Percentiles rank a stretch among this genome's conserved stretches.
Conservation (phyloP, 495 filamentous ascomycete genomes). For the Aspergillus egyptiacus region DNA sequence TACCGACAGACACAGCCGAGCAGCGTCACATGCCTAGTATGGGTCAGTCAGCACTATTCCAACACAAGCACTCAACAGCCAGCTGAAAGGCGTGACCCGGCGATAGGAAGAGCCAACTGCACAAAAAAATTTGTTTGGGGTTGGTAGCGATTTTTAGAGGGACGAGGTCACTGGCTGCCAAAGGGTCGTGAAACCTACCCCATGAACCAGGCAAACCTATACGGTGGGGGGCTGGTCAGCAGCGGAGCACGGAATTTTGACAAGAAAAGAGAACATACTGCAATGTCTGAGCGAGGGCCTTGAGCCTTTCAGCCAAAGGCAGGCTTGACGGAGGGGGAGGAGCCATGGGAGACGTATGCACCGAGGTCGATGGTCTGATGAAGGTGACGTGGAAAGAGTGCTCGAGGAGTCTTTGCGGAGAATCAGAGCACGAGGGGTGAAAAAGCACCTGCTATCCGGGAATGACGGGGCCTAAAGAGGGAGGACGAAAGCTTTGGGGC, state of each 20-base stretch:
- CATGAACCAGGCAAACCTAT: constrained; percentile 74
- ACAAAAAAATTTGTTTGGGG: too few relatives aligned
- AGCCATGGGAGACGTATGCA: constrained; percentile 52
- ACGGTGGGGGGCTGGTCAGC: constrained; percentile 28
- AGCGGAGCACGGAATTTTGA: constrained; percentile 29
- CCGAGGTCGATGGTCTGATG: not conserved
- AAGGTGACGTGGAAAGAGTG: constrained; percentile 1
- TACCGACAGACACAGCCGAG: constrained; percentile 81
- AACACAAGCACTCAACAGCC: not conserved
- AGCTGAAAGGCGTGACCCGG: not conserved
- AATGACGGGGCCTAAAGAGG: not conserved
- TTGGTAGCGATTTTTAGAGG: too few relatives aligned
- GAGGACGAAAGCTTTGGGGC: not conserved
- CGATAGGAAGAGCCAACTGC: not conserved
- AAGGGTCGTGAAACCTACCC: constrained; percentile 57
- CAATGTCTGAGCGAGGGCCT: constrained; percentile 74
- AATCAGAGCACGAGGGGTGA: constrained; percentile 1
- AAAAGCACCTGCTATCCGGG: not conserved
- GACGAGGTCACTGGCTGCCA: not conserved
- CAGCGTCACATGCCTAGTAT: constrained; percentile 68
- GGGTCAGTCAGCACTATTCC: constrained; percentile 20
- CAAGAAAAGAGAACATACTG: constrained; percentile 56
- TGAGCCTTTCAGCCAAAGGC: constrained; percentile 68
- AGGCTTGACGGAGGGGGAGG: constrained; percentile 66
- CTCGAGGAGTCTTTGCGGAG: not conserved